Conservation (phyloP, 768 basidiomycete genomes). For the Lentinula edodes region DNA sequence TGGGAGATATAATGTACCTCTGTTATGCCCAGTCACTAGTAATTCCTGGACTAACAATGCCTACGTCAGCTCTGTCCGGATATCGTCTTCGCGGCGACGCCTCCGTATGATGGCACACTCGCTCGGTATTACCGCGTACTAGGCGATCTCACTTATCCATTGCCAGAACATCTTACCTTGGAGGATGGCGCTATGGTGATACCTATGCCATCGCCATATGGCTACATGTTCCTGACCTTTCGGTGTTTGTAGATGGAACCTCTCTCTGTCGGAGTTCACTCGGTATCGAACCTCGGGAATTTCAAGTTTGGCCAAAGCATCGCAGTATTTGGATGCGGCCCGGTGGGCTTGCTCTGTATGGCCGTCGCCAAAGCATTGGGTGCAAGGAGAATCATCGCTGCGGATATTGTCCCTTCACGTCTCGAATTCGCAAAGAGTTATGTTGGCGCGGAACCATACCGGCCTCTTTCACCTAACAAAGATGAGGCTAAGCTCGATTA, state of each 20-base stretch:
- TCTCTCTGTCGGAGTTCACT: slow-evolving; percentile 87
- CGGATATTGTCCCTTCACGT: slow-evolving; percentile 72
- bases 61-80: slow-evolving; percentile 68
- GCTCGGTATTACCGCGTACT: slow-evolving; percentile 83
- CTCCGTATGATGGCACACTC: slow-evolving; percentile 89
- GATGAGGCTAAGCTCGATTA: slow-evolving; percentile 68
- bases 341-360: slow-evolving; percentile 83
- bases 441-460: slow-evolving; percentile 73
- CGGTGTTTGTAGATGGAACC: slow-evolving; percentile 72
- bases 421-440: slow-evolving; percentile 85
- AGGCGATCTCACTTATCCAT: slow-evolving; percentile 74
- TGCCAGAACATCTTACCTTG: slow-evolving; percentile 79
- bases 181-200: slow-evolving; percentile 93
- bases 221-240: neutral
- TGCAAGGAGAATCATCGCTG: slow-evolving; percentile 76
- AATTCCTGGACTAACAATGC: neutral
- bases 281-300: slow-evolving; percentile 70
- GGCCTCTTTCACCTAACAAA: slow-evolving; percentile 52
- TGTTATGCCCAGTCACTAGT: slow-evolving; percentile 6
- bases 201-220: neutral
- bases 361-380: slow-evolving; percentile 94
- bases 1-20: slow-evolving; percentile 70
- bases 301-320: slow-evolving; percentile 73
- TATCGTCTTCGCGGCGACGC: slow-evolving; percentile 88
- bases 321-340: slow-evolving; percentile 85